Conservation (phyloP, 106 monocot genomes). For the Platanthera zijinensis region DNA sequence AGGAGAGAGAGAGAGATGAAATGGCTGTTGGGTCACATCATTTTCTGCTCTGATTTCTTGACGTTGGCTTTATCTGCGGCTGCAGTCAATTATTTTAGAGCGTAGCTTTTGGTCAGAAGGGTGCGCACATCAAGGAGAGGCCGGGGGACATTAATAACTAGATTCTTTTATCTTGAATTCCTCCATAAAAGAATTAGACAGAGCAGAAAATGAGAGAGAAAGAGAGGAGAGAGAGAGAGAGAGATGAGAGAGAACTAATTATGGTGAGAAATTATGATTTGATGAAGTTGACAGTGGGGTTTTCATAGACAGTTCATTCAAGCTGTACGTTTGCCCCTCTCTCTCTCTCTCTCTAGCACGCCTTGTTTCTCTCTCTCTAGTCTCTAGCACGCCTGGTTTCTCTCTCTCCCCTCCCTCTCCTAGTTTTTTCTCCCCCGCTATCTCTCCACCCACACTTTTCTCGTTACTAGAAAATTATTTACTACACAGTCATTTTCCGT, state of each 20-base stretch:
- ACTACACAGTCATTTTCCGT: too few relatives aligned
- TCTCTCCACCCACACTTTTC: background rate
- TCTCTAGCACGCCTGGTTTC: too few relatives aligned
- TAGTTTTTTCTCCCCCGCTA: background rate
- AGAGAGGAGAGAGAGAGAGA: background rate
- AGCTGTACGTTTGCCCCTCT: too few relatives aligned
- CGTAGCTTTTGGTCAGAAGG: background rate
- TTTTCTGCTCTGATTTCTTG: slow-evolving; percentile 2
- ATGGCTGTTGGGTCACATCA: slow-evolving; percentile 4
- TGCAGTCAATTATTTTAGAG: background rate
- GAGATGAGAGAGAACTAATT: too few relatives aligned
- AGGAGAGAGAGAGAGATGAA: background rate
- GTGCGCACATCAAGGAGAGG: background rate
- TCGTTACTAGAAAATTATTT: too few relatives aligned
- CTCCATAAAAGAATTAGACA: too few relatives aligned
- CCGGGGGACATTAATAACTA: background rate
- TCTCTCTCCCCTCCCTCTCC: background rate
- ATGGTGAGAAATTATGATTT: background rate
- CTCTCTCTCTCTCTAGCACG: too few relatives aligned
- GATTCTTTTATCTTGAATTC: background rate
- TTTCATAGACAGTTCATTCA: background rate
- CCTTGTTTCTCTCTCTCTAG: background rate
- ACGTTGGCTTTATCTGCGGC: background rate
- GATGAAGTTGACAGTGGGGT: background rate
- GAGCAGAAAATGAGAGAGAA: background rate